phyloP scores from a whole-genome alignment of 2,329 filamentous ascomycete genomes.

The Colletotrichum theobromicola region DNA sequence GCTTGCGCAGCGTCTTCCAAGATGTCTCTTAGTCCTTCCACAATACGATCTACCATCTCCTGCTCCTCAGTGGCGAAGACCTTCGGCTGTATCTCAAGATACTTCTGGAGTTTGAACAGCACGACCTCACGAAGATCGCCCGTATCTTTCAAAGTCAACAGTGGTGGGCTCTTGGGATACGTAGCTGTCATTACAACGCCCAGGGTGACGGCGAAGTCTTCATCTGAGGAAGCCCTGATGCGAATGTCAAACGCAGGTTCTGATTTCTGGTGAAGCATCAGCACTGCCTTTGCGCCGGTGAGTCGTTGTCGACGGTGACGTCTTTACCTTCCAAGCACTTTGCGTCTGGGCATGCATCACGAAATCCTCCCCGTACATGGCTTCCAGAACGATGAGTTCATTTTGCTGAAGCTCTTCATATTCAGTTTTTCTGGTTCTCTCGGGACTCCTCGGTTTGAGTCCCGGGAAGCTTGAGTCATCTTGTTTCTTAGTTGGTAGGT shows the following conservation, averaged over 20 bases:
- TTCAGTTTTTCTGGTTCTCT: slow-evolving; percentile 55
- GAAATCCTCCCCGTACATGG: slow-evolving; percentile 92
- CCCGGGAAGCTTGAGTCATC: slow-evolving; percentile 58
- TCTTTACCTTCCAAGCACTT: slow-evolving; percentile 81
- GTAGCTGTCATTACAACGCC: slow-evolving; percentile 84
- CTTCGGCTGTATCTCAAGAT: slow-evolving; percentile 63
- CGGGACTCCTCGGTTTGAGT: slow-evolving; percentile 48
- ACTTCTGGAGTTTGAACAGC: slow-evolving; percentile 71
- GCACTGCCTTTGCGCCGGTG: background rate
- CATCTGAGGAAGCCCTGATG: slow-evolving; percentile 75
- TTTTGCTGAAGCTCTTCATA: slow-evolving; percentile 88
- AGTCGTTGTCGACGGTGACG: background rate
- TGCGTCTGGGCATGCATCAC: slow-evolving; percentile 72
- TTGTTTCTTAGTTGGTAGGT: slow-evolving; percentile 41
- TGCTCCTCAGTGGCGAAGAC: slow-evolving; percentile 57
- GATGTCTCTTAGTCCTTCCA: slow-evolving; percentile 74
- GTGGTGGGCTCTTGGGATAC: slow-evolving; percentile 84
- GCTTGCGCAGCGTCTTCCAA: slow-evolving; percentile 86
- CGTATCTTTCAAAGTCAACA: slow-evolving; percentile 71
- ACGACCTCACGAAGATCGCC: slow-evolving; percentile 72
- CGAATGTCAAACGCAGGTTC: slow-evolving; percentile 84
- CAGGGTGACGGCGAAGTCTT: slow-evolving; percentile 74
- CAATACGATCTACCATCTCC: slow-evolving; percentile 68
- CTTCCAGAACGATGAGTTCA: slow-evolving; percentile 83
- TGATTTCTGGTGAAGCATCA: slow-evolving; percentile 62